Conservation (phyloP, 192 early-diverging fungal species). For the Endogone sp. region DNA sequence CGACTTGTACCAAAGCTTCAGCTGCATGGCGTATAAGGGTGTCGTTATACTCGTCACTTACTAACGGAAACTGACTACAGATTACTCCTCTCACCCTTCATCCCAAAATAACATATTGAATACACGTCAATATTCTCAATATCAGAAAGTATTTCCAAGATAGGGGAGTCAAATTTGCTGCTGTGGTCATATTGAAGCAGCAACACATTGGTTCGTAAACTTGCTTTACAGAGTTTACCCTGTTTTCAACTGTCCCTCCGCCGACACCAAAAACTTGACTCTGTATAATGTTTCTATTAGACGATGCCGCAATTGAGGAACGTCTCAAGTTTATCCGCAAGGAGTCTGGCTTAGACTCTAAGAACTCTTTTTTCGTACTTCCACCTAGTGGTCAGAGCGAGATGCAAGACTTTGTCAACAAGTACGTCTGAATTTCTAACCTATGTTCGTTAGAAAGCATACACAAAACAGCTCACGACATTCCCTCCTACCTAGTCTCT, state of each 20-base stretch:
- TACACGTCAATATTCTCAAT: too few species aligned
- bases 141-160: slow-evolving; percentile 59
- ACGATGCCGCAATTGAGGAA: slow-evolving; percentile 65
- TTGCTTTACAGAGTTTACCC: not conserved
- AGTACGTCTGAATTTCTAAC: slow-evolving; percentile 45
- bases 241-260: not conserved
- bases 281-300: slow-evolving; percentile 31
- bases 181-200: slow-evolving; percentile 59
- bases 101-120: too few species aligned
- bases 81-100: too few species aligned
- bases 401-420: slow-evolving; percentile 57
- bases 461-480: not conserved
- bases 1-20: too few species aligned
- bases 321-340: slow-evolving; percentile 63
- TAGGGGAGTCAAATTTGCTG: slow-evolving; percentile 66
- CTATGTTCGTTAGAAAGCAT: too few species aligned
- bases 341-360: slow-evolving; percentile 61
- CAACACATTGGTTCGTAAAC: slow-evolving; percentile 46
- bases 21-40: too few species aligned
- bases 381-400: slow-evolving; percentile 43
- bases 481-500: slow-evolving; percentile 41
- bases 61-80: too few species aligned
- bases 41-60: too few species aligned
- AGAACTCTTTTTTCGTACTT: slow-evolving; percentile 65
- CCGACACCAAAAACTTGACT: too few species aligned